phyloP scores from a whole-genome alignment of 2,329 filamentous ascomycete genomes.

The Macrophomina pseudophaseolina region DNA sequence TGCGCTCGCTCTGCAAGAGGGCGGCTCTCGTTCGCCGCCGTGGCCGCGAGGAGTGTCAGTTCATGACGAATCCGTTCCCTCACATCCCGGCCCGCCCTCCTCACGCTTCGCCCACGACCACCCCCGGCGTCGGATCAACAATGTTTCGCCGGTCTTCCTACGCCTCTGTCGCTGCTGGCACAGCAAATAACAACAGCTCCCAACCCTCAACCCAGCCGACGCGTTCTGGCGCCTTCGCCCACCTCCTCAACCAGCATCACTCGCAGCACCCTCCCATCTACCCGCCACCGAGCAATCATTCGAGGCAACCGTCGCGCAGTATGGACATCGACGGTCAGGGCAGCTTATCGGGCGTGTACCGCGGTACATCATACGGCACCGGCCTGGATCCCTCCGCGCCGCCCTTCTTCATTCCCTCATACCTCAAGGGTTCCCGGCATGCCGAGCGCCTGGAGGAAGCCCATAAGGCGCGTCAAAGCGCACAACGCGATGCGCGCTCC shows the following conservation, averaged over 20 bases:
- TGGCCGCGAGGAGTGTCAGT: conserved; percentile 21
- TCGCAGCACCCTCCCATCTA: conserved; percentile 35
- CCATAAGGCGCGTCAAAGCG: conserved; percentile 53
- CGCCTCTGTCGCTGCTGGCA: conserved; percentile 65
- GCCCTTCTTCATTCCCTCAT: conserved; percentile 81
- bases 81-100: conserved; percentile 9
- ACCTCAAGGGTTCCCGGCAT: conserved; percentile 78
- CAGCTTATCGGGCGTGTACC: conserved; percentile 12
- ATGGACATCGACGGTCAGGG: conserved; percentile 41
- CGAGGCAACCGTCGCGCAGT: conserved; percentile 43
- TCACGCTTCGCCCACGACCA: conserved; percentile 23
- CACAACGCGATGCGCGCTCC: conserved; percentile 52
- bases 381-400: conserved; percentile 40
- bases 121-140: conserved; percentile 25
- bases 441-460: conserved; percentile 75
- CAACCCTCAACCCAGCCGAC: conserved; percentile 42
- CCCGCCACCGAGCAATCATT: conserved; percentile 32
- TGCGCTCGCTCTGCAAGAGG: conserved; percentile 9
- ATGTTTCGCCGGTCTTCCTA: conserved; percentile 62
- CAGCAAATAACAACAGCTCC: conserved; percentile 42
- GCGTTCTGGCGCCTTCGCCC: conserved; percentile 56
- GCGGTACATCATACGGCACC: conserved; percentile 32
- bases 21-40: conserved; percentile 19
- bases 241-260: conserved; percentile 57
- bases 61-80: conserved; percentile 24